A percentile compares a stretch with the other conserved stretches of the same genome.
These are phyloP conservation scores for Aspergillus ostianus DNA, from an alignment of 495 filamentous ascomycete species.

Conservation along the genomic window DNA sequence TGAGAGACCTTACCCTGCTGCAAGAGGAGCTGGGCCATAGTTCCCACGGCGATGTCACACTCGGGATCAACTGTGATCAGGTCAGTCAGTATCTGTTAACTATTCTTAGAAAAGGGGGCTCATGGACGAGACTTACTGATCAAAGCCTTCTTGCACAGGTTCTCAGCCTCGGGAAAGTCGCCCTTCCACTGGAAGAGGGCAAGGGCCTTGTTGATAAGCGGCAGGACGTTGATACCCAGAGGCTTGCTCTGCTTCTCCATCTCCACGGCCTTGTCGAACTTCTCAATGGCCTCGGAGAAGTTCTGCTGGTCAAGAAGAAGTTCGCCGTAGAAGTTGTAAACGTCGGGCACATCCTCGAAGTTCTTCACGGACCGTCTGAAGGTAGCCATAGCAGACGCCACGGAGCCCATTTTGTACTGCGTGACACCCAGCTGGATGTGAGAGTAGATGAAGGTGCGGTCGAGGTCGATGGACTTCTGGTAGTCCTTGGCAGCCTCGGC, in stretches of 20 bases:
- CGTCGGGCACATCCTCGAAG: constrained; percentile 92
- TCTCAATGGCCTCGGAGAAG: constrained; percentile 91
- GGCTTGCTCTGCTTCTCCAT: constrained; percentile 96
- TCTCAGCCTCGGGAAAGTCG: constrained; percentile 91
- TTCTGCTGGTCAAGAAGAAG: constrained; percentile 96
- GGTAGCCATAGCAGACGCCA: constrained; percentile 96
- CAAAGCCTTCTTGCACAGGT: constrained; percentile 93
- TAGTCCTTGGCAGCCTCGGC: constrained; percentile 95
- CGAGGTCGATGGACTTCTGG: constrained; percentile 97
- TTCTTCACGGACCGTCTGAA: constrained; percentile 98
- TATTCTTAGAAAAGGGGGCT: too few species aligned
- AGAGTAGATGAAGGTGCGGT: constrained; percentile 95
- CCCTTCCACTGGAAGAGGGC: constrained; percentile 98
- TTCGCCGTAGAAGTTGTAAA: constrained; percentile 99
- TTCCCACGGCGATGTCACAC: constrained; percentile 97
- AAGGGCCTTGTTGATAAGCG: constrained; percentile 97
- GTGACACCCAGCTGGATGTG: constrained; percentile 99
- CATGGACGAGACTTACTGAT: constrained; percentile 69
- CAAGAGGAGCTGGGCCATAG: constrained; percentile 97
- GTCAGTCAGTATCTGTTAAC: constrained; percentile 14
- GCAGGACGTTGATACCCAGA: constrained; percentile 93
- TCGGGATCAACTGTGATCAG: constrained; percentile 85
- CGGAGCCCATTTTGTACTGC: constrained; percentile 99
- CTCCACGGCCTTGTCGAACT: constrained; percentile 96
- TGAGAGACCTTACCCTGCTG: constrained; percentile 97